Conservation (phyloP, 1,284 basidiomycete genomes). For the Stygiomarasmius scandens region DNA sequence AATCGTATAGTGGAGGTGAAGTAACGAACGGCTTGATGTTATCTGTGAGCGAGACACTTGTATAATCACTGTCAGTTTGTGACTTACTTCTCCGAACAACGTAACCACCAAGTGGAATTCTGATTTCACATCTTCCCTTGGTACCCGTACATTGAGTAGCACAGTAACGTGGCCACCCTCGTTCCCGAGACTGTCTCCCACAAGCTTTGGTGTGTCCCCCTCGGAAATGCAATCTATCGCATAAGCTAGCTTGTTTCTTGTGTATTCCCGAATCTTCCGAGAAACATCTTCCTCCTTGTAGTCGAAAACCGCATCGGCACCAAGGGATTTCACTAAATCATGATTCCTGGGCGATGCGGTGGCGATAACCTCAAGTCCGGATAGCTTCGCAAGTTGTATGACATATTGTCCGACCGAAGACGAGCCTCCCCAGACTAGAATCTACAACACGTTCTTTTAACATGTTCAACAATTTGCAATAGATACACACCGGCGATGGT, state of each 20-base stretch:
- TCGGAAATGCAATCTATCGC: slow-evolving; percentile 24
- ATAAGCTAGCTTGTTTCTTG: slow-evolving; percentile 13
- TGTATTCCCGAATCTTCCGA: slow-evolving; percentile 20
- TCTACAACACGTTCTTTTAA: background rate
- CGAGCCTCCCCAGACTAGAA: slow-evolving; percentile 44
- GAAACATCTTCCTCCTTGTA: slow-evolving; percentile 24
- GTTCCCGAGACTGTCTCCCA: slow-evolving; percentile 5
- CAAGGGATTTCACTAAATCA: slow-evolving; percentile 39
- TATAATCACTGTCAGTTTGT: background rate
- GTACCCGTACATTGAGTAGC: slow-evolving; percentile 2
- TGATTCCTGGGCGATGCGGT: slow-evolving; percentile 42
- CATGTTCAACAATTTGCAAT: background rate
- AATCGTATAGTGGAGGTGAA: background rate
- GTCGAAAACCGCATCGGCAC: slow-evolving; percentile 42
- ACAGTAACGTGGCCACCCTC: slow-evolving; percentile 4
- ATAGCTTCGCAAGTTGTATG: slow-evolving; percentile 40
- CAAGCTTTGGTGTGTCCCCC: slow-evolving; percentile 18
- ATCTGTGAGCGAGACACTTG: background rate
- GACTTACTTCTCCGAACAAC: slow-evolving; percentile 8
- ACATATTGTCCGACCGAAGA: slow-evolving; percentile 44
- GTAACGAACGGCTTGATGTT: background rate
- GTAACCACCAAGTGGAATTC: slow-evolving; percentile 13
- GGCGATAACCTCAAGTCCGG: slow-evolving; percentile 40
- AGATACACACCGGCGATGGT: slow-evolving; percentile 15
- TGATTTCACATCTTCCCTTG: background rate